Evolutionary conservation across 1,139 yeast genomes (phyloP).

Genomic region (Ogataea hybrid): DNA sequence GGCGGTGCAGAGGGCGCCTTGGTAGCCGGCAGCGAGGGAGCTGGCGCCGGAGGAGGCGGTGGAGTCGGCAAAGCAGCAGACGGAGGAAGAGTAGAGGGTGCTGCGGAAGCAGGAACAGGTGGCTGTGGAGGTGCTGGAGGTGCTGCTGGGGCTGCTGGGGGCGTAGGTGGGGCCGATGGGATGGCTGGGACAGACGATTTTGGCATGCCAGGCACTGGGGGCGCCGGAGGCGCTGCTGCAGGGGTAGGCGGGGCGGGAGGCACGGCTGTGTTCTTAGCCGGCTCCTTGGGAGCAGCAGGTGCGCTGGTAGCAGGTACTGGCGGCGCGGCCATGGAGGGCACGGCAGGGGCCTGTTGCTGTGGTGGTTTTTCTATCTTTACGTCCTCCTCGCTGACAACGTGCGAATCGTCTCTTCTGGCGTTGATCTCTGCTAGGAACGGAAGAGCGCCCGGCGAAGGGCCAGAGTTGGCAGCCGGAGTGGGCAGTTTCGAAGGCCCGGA

Average conservation of each 20-base stretch:
- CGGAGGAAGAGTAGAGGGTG: background rate
- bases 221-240: conserved; percentile 8
- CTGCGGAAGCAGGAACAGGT: conserved; percentile 5
- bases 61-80: conserved; percentile 16
- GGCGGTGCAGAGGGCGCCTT: conserved; percentile 16
- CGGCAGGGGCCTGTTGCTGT: conserved; percentile 2
- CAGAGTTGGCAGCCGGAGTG: conserved; percentile 16
- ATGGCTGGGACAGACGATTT: conserved; percentile 34
- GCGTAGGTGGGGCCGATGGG: conserved; percentile 14
- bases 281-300: conserved; percentile 13
- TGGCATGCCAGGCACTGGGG: background rate
- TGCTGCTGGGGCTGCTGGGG: conserved; percentile 10
- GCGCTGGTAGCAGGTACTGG: conserved; percentile 33
- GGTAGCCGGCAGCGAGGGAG: conserved; percentile 21
- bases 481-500: conserved; percentile 22
- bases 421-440: conserved; percentile 59
- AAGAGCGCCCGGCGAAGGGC: conserved; percentile 26
- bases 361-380: conserved; percentile 25
- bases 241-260: conserved; percentile 16
- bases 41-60: conserved; percentile 8
- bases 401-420: conserved; percentile 50
- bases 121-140: conserved; percentile 23
- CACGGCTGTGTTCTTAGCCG: conserved; percentile 20
- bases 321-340: conserved; percentile 19
- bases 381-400: conserved; percentile 32